Evolutionary conservation across 2,329 filamentous ascomycete species (phyloP).

Genomic region (Pyrenophora graminea): DNA sequence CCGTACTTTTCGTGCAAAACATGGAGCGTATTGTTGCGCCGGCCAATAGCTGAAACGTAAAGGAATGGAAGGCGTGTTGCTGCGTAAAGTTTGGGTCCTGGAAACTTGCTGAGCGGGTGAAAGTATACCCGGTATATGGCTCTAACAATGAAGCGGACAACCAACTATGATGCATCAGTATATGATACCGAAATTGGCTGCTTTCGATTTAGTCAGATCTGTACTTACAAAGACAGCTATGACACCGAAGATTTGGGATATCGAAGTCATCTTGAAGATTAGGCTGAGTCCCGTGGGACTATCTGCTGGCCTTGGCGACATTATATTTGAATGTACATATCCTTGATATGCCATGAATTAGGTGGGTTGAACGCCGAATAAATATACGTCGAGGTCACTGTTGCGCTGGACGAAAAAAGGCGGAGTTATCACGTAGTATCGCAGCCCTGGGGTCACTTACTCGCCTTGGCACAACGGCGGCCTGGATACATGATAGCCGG

Average conservation of each 20-base stretch:
- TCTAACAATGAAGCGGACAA: slow-evolving; percentile 20
- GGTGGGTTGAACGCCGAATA: too few relatives aligned
- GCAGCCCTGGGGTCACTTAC: too few relatives aligned
- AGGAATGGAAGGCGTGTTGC: slow-evolving; percentile 43
- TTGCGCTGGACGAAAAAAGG: not conserved
- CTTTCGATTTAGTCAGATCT: not conserved
- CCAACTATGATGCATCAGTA: slow-evolving; percentile 14
- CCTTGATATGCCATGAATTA: not conserved
- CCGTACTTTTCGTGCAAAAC: slow-evolving; percentile 49
- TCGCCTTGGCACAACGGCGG: too few relatives aligned
- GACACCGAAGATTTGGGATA: slow-evolving; percentile 4
- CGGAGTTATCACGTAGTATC: not conserved
- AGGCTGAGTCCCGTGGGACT: slow-evolving; percentile 1
- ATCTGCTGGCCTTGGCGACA: slow-evolving; percentile 6
- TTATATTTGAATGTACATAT: not conserved
- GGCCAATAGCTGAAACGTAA: slow-evolving; percentile 30
- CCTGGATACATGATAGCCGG: too few relatives aligned
- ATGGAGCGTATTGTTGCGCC: slow-evolving; percentile 18
- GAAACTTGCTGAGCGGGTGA: slow-evolving; percentile 43
- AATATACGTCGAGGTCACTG: not conserved
- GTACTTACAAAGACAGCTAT: slow-evolving; percentile 12
- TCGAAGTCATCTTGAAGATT: slow-evolving; percentile 1
- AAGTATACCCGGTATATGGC: slow-evolving; percentile 48
- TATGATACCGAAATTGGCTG: not conserved
- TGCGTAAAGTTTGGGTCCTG: slow-evolving; percentile 48